Conservation (phyloP, 768 basidiomycete species). For the Scleroderma bovista region DNA sequence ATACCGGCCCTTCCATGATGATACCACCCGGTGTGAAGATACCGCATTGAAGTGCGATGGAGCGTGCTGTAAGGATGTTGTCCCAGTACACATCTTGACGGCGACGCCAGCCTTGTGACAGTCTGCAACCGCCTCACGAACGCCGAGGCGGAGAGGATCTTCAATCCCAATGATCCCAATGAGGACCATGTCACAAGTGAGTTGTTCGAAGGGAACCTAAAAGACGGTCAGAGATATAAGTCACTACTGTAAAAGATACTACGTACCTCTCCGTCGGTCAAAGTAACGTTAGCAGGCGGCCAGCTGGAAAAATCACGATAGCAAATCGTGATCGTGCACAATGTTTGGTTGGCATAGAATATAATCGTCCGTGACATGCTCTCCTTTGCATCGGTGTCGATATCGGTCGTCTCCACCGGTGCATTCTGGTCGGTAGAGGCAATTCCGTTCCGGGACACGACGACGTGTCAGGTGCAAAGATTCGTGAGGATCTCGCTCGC, state of each 20-base stretch:
- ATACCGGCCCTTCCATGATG: constrained; percentile 97
- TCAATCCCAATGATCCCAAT: constrained; percentile 93
- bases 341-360: constrained; percentile 94
- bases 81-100: constrained; percentile 99
- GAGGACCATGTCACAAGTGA: constrained; percentile 72
- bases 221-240: constrained; percentile 8
- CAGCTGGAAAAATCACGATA: constrained; percentile 83
- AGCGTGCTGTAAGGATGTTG: constrained; percentile 92
- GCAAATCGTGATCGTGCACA: constrained; percentile 91
- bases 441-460: constrained; percentile 39
- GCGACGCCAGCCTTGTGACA: constrained; percentile 86
- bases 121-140: constrained; percentile 80
- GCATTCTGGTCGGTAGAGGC: constrained; percentile 15
- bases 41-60: constrained; percentile 93
- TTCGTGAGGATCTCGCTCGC: constrained; percentile 90
- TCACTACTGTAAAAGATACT: background rate
- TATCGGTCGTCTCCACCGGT: constrained; percentile 50
- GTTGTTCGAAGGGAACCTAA: constrained; percentile 62
- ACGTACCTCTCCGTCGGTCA: constrained; percentile 49
- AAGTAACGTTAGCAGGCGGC: constrained; percentile 58
- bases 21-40: constrained; percentile 92
- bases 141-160: constrained; percentile 89
- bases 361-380: constrained; percentile 93
- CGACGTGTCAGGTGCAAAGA: constrained; percentile 67
- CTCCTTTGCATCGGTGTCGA: constrained; percentile 62